phyloP scores from a whole-genome alignment of 169 alveolate genomes.

The Hepatocystis sp. region DNA sequence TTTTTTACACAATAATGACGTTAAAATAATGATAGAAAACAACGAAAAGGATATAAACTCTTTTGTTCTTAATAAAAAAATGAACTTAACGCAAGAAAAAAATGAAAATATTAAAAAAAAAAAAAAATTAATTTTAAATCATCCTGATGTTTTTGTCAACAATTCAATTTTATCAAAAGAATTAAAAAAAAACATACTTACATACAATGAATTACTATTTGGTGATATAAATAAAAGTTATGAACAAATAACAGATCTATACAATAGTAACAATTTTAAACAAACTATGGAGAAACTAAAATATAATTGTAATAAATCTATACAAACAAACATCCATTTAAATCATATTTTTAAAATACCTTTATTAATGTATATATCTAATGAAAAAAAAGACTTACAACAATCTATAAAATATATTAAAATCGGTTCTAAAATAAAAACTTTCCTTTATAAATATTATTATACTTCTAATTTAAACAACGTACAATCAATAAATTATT shows the following conservation, averaged over 20 bases:
- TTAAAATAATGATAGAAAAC: constrained; percentile 34
- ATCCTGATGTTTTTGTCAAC: constrained; percentile 68
- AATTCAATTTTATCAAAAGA: constrained; percentile 41
- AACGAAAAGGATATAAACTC: constrained; percentile 45
- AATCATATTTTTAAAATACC: constrained; percentile 55
- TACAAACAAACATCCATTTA: background rate
- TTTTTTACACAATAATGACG: too few species aligned
- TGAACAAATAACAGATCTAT: constrained; percentile 33
- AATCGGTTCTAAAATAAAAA: constrained; percentile 14
- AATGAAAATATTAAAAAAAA: constrained; percentile 56
- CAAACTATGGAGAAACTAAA: constrained; percentile 12
- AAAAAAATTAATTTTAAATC: constrained; percentile 50
- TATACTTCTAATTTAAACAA: constrained; percentile 6
- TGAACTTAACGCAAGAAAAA: constrained; percentile 50
- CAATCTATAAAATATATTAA: constrained; percentile 25
- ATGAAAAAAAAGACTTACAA: constrained; percentile 53
- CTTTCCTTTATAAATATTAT: constrained; percentile 6
- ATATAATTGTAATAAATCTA: background rate
- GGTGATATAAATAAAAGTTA: constrained; percentile 13
- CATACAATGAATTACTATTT: constrained; percentile 20
- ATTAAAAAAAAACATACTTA: constrained; percentile 30
- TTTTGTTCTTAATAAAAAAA: constrained; percentile 37
- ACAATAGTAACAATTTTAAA: constrained; percentile 20
- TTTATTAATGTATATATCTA: constrained; percentile 19
- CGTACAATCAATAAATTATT: constrained; percentile 1